These are phyloP conservation scores for Carex parvula DNA, from an alignment of 176 grass and related monocot genomes.

Conservation along the genomic window DNA sequence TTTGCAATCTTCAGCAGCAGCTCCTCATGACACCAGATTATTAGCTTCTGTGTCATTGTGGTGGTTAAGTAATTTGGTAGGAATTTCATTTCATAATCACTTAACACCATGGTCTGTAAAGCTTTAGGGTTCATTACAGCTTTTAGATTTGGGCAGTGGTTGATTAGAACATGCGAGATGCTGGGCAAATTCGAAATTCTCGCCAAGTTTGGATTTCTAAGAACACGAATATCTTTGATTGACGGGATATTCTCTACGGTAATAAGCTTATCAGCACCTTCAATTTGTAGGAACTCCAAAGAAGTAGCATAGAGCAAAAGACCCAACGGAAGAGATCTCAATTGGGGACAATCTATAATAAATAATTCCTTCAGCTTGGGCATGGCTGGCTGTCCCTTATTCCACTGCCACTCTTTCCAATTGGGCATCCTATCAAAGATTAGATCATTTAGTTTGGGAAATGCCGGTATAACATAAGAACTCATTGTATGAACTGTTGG, in stretches of 20 bases:
- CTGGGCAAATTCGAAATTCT: neutral
- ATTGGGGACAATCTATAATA: neutral
- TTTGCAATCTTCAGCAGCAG: slow-evolving; percentile 24
- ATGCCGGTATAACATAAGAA: neutral
- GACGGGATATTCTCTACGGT: too few relatives aligned
- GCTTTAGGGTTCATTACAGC: neutral
- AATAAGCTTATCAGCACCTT: neutral
- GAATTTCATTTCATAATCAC: neutral
- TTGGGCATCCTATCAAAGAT: neutral
- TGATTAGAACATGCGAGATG: neutral
- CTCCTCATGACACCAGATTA: neutral
- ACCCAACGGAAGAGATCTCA: neutral
- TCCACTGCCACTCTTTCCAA: neutral
- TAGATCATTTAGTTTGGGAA: neutral
- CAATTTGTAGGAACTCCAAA: neutral
- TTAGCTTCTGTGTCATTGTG: neutral
- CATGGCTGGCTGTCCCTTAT: neutral
- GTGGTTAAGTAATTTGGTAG: neutral
- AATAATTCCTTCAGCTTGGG: neutral
- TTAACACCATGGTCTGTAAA: neutral
- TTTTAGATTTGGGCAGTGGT: neutral
- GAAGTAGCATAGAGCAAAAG: neutral
- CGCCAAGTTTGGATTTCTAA: neutral
- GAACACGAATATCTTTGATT: neutral
- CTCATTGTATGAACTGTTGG: neutral